Conservation (phyloP, 441 rosid species). For the Populus hybrid region DNA sequence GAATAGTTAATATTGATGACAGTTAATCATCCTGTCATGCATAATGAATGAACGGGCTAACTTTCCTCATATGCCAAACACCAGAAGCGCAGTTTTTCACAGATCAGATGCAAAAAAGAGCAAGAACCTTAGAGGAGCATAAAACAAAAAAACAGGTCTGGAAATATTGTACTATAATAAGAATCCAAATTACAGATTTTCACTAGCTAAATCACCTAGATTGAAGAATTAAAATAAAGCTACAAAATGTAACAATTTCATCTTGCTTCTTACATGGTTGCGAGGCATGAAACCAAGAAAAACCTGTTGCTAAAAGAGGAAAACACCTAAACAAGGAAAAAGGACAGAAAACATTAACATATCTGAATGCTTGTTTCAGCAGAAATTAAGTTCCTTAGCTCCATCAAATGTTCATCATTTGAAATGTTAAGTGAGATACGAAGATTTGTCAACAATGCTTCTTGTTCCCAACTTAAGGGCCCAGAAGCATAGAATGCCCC, state of each 20-base stretch:
- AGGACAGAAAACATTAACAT: slow-evolving; percentile 26
- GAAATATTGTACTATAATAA: slow-evolving; percentile 27
- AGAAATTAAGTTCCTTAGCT: slow-evolving; percentile 64
- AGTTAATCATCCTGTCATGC: not conserved
- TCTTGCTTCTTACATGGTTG: slow-evolving; percentile 28
- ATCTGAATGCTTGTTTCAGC: slow-evolving; percentile 38
- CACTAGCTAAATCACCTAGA: slow-evolving; percentile 26
- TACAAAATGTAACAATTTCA: slow-evolving; percentile 30
- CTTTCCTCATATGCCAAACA: not conserved
- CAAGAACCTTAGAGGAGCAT: not conserved
- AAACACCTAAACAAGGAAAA: slow-evolving; percentile 3
- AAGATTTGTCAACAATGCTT: slow-evolving; percentile 57
- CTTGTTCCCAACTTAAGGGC: slow-evolving; percentile 78
- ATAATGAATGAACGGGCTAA: not conserved
- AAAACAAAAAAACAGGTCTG: slow-evolving; percentile 15
- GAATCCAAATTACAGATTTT: slow-evolving; percentile 27
- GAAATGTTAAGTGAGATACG: slow-evolving; percentile 63
- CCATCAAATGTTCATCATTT: slow-evolving; percentile 69
- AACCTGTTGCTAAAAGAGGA: slow-evolving; percentile 20
- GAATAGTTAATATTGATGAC: not conserved
- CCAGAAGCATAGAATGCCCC: slow-evolving; percentile 66
- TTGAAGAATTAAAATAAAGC: slow-evolving; percentile 26
- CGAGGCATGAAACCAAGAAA: slow-evolving; percentile 18
- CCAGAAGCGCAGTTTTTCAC: not conserved
- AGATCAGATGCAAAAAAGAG: not conserved